These are phyloP conservation scores for Bonia amplexicaulis DNA, from an alignment of 176 grass and related monocot species.

Conservation along the genomic window DNA sequence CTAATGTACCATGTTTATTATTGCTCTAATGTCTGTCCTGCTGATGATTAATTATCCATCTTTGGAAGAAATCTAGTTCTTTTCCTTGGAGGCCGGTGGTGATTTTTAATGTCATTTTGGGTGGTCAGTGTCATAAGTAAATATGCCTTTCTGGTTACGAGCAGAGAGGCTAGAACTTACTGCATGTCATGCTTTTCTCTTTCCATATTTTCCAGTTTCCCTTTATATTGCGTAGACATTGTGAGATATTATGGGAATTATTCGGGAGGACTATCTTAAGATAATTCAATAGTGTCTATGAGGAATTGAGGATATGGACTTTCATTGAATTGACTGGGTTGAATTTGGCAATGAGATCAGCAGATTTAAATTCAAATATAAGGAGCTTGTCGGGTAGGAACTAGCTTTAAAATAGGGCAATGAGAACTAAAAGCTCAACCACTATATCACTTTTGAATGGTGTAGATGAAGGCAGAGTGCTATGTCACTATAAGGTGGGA, in stretches of 20 bases:
- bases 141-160: background rate
- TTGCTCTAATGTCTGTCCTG: background rate
- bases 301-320: background rate
- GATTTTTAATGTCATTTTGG: background rate
- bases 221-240: background rate
- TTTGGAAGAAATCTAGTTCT: background rate
- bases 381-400: background rate
- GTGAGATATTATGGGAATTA: background rate
- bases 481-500: background rate
- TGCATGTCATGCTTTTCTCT: background rate
- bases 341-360: background rate
- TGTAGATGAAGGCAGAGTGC: background rate
- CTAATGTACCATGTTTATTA: background rate
- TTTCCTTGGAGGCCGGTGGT: background rate
- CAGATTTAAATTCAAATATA: background rate
- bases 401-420: background rate
- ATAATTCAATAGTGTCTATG: background rate
- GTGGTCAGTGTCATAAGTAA: background rate
- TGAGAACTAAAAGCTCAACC: background rate
- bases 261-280: background rate
- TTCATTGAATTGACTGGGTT: background rate
- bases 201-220: slow-evolving; percentile 1
- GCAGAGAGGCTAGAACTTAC: slow-evolving; percentile 2
- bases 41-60: background rate
- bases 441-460: background rate